Evolutionary conservation across 164 flowering plant genomes (phyloP), one percentile per base, ranked within the genome.

Genomic region (Stephania cephalantha): DNA sequence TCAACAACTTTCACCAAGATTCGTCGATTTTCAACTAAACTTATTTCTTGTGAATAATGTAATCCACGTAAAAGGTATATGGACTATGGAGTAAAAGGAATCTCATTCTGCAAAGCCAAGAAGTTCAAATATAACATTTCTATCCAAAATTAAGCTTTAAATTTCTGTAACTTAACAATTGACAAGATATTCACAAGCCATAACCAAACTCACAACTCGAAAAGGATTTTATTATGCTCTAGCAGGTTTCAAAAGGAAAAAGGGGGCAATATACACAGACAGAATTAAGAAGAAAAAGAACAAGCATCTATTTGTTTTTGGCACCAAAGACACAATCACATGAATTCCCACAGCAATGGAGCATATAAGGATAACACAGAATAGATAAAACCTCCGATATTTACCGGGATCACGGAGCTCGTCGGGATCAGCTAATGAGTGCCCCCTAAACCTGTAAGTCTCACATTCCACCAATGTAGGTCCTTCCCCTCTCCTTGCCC

Each of bases 361-460:
- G 67, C 42, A 67, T 3, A 45, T 13, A 74, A 63, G 11, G 44
- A 55, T 58, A 42, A 65, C 12, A 9, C 8, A 31, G 25, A 75
- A 8, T 20, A 75, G 70, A 42, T 46, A 13, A 17, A 4, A 67
- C 25, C 9, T 18, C 1, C 7, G 22, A 22, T n/a, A 72, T 88
- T 87, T 45, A 95, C 98, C 95, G 42, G 95, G 97, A 79, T 95
- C 97, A 84, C 97, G 98, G 31, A 95, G 97, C 89, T 95, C 98
- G 83, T 95, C 98, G 6, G 98, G 98, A 80, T 95, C 98, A 75
- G 98, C 98, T 88, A 95, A 86, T 1, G 98, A 95, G 83, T 95
- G 98, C 71, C 98, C 98, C 78, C 97, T 90, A 74, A 91, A 91
- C 78, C 98, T 85, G 70, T 94, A 95, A 1, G 98, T 95, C 81